These are phyloP conservation scores for Yarrowia divulgata DNA, from an alignment of 805 yeast species.

Conservation along the genomic window DNA sequence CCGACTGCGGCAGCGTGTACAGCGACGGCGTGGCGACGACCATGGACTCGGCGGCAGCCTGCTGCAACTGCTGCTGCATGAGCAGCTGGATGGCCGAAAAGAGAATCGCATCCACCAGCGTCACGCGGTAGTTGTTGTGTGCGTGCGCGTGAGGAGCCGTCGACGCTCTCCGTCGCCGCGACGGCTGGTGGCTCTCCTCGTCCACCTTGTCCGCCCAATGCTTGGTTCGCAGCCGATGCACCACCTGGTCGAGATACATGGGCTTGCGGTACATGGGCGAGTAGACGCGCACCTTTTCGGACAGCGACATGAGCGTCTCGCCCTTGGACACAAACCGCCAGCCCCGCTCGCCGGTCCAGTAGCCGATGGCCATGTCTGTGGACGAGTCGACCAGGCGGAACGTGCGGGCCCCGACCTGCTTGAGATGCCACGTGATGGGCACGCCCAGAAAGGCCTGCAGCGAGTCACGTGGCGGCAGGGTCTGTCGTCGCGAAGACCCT, in stretches of 20 bases:
- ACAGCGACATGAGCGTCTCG: slow-evolving; percentile 34
- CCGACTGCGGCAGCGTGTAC: slow-evolving; percentile 18
- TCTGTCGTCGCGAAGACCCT: not conserved
- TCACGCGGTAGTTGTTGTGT: slow-evolving; percentile 28
- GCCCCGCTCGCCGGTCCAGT: slow-evolving; percentile 41
- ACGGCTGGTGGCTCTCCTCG: not conserved
- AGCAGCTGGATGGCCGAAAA: slow-evolving; percentile 34
- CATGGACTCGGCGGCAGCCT: slow-evolving; percentile 42
- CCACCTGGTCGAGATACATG: slow-evolving; percentile 34
- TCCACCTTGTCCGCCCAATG: slow-evolving; percentile 10
- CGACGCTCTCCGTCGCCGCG: slow-evolving; percentile 15
- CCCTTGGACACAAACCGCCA: slow-evolving; percentile 39
- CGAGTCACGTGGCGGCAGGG: slow-evolving; percentile 27
- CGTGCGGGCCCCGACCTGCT: slow-evolving; percentile 23
- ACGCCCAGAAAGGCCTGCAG: slow-evolving; percentile 13
- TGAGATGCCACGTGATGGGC: slow-evolving; percentile 44
- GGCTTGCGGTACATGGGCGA: slow-evolving; percentile 36
- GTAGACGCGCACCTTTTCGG: slow-evolving; percentile 21
- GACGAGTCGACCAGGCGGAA: slow-evolving; percentile 43
- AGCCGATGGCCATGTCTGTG: slow-evolving; percentile 42
- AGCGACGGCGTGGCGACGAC: slow-evolving; percentile 43
- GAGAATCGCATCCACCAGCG: slow-evolving; percentile 37
- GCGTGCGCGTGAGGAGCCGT: not conserved
- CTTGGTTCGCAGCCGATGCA: slow-evolving; percentile 31
- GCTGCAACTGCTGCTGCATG: slow-evolving; percentile 36